Base-by-base conservation (phyloP, 2,329 filamentous ascomycete species). In the Basipetospora chlamydospora region DNA sequence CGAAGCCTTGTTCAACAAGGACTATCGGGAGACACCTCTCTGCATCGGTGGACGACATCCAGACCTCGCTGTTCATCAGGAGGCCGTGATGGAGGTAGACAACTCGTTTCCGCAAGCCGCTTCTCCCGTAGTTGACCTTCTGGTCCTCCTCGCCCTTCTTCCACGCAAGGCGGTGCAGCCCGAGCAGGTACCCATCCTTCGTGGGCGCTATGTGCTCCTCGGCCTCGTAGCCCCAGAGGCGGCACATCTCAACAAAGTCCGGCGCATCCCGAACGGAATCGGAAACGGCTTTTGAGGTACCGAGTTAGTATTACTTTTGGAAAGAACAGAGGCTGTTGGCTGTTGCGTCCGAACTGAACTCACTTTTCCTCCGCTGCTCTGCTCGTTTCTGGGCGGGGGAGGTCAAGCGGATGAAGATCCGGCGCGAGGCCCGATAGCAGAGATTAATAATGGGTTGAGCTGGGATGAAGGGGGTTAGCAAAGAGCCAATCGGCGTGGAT, bases 41-140 rank as follows among this genome's bases (percentile, higher is more conserved):
- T 46, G 79, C 77, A 46, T 95, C 83, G 0, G 88, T 93, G 52
- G 88, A 61, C 51, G 85, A 92, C 7, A 96, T 84, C 90, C 90
- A 98, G 23, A 98, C 88, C 57, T 98, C 90, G 48, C 86, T 94
- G 58, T 95, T 96, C 90, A 98, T 98, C 51, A 98, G 71, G 40
- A 98, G 68, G 7, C 88, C 90, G 57, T 98, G 90, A 51, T 98
- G 90, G 44, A 98, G 64, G 55, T 96, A 98, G 6, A 90, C 77
- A 33, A 96, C 83, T 47, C 78, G 81, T 62, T 95, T 95, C 57
- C 70, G 70, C 20, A 81, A 47, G 48, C 77, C 78, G 25, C 68
- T 66, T 1, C 67, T 66, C 0, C 80, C 80, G 35, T 66, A 63
- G 52, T 95, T 95, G 48, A 94, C 80, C 43, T 73, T 73, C 37